These are phyloP conservation scores for Tricholoma terreum DNA, from an alignment of 768 basidiomycete species.

Conservation along the genomic window DNA sequence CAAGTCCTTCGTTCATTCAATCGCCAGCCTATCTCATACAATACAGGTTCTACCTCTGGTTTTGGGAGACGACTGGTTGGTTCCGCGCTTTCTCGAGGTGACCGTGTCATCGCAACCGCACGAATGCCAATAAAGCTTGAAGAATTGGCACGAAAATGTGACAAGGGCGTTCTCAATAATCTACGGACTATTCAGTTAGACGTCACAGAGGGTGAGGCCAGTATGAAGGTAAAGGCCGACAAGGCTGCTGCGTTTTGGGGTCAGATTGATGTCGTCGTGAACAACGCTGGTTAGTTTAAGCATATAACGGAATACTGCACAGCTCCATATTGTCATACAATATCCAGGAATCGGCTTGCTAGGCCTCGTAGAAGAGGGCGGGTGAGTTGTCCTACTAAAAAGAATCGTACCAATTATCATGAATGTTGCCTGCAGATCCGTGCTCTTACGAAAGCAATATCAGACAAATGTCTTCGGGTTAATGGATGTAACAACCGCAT, in stretches of 20 bases:
- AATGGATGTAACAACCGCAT: slow-evolving; percentile 50
- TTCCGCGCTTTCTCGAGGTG: slow-evolving; percentile 50
- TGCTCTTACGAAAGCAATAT: slow-evolving; percentile 38
- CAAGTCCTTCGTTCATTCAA: neutral
- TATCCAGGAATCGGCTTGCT: slow-evolving; percentile 34
- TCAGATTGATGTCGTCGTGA: slow-evolving; percentile 58
- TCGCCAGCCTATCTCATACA: neutral
- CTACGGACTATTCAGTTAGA: slow-evolving; percentile 50
- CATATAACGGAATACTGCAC: neutral
- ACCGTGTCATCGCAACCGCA: slow-evolving; percentile 61
- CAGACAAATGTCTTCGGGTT: slow-evolving; percentile 51
- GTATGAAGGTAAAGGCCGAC: slow-evolving; percentile 39
- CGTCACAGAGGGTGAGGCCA: slow-evolving; percentile 43
- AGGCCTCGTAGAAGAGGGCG: slow-evolving; percentile 54
- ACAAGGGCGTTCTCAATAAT: slow-evolving; percentile 27
- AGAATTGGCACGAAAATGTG: slow-evolving; percentile 25
- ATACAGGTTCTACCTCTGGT: slow-evolving; percentile 56
- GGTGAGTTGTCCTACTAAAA: slow-evolving; percentile 34
- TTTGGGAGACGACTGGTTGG: slow-evolving; percentile 52
- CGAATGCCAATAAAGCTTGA: slow-evolving; percentile 41
- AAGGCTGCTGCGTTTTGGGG: slow-evolving; percentile 47
- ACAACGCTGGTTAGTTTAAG: slow-evolving; percentile 53
- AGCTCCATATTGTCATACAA: neutral
- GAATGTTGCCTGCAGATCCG: slow-evolving; percentile 18
- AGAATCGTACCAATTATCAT: neutral